A percentile compares a stretch with the other conserved stretches of the same genome.
These are phyloP conservation scores for Exserohilum turcica DNA, from an alignment of 2,329 filamentous ascomycete genomes.

Conservation along the genomic window DNA sequence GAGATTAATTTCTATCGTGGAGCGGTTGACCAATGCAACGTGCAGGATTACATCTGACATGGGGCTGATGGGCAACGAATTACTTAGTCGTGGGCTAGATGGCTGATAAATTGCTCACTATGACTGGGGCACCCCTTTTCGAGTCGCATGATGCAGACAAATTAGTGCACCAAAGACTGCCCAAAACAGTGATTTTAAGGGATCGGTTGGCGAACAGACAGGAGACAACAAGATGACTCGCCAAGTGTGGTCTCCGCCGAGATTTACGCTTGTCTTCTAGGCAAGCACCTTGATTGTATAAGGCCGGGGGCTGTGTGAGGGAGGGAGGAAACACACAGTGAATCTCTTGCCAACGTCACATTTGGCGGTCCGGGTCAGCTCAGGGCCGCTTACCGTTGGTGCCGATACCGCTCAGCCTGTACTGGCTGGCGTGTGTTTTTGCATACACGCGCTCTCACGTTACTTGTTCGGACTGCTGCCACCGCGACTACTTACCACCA, in stretches of 20 bases:
- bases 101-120: no score
- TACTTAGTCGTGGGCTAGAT: no score
- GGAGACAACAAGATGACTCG: background rate
- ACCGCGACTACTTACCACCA: no score
- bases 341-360: slow-evolving; percentile 3
- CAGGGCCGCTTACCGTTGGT: background rate
- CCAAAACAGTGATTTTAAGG: no score
- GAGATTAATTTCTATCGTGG: no score
- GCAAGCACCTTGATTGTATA: slow-evolving; percentile 13
- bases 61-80: no score
- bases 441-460: slow-evolving; percentile 3
- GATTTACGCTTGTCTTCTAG: slow-evolving; percentile 3
- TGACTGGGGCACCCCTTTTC: no score
- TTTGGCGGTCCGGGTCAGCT: slow-evolving; percentile 7
- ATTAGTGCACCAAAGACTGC: no score
- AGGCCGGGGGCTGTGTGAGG: slow-evolving; percentile 17
- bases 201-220: no score
- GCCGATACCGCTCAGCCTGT: slow-evolving; percentile 8
- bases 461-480: slow-evolving; percentile 2
- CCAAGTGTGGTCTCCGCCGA: slow-evolving; percentile 9
- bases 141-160: no score
- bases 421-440: background rate
- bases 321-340: slow-evolving; percentile 9
- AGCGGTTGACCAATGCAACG: no score
- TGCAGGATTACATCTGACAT: no score